phyloP scores from a whole-genome alignment of 2,329 filamentous ascomycete genomes.

The Paecilomyces sp. region DNA sequence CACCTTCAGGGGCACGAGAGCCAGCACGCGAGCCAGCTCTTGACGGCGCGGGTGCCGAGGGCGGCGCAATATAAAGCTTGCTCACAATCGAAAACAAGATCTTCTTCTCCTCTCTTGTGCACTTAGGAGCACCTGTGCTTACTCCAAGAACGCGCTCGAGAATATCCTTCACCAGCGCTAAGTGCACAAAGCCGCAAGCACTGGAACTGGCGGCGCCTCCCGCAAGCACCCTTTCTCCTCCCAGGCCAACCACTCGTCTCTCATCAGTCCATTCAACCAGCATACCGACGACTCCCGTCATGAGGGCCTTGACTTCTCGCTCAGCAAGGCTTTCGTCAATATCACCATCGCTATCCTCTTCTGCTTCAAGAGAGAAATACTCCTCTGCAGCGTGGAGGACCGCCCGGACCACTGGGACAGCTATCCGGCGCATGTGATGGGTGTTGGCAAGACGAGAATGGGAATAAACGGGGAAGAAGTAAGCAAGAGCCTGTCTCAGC shows the following conservation, averaged over 20 bases:
- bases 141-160: constrained; percentile 62
- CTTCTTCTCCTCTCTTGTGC: constrained; percentile 71
- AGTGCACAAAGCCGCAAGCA: constrained; percentile 69
- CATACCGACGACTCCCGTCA: constrained; percentile 67
- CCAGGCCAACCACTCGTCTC: constrained; percentile 62
- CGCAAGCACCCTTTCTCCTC: constrained; percentile 39
- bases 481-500: constrained; percentile 78
- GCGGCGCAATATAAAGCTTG: constrained; percentile 72
- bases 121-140: constrained; percentile 24
- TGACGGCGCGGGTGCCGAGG: constrained; percentile 43
- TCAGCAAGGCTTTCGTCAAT: constrained; percentile 72
- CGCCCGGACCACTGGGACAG: constrained; percentile 66
- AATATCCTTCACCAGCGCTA: constrained; percentile 69
- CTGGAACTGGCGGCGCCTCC: constrained; percentile 46
- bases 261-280: constrained; percentile 95
- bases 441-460: constrained; percentile 80
- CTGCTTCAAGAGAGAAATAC: constrained; percentile 64
- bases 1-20: constrained; percentile 24
- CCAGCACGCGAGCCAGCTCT: constrained; percentile 31
- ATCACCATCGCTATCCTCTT: constrained; percentile 67
- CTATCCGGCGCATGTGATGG: constrained; percentile 67
- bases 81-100: constrained; percentile 67
- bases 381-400: constrained; percentile 54
- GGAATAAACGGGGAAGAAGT: constrained; percentile 92
- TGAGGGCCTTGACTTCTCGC: constrained; percentile 45